A percentile compares a stretch with the other conserved stretches of the same genome.
These are phyloP conservation scores for Penicillium sp. DNA, from an alignment of 2,329 filamentous ascomycete species.

Conservation along the genomic window DNA sequence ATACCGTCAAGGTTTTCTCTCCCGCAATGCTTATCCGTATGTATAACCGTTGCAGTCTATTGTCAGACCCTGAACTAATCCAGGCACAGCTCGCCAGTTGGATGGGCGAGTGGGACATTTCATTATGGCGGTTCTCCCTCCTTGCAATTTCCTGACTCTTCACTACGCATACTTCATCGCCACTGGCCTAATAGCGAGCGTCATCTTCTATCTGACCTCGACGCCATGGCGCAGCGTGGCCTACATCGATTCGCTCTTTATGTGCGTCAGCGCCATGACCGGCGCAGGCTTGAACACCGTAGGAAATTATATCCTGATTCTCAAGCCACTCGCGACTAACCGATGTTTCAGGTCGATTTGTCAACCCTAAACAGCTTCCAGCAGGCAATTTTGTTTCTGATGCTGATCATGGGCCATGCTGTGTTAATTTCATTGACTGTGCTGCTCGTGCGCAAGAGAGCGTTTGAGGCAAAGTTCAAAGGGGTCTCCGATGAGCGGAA, in stretches of 20 bases:
- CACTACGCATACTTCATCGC: constrained; percentile 68
- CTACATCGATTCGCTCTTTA: constrained; percentile 67
- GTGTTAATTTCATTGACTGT: constrained; percentile 69
- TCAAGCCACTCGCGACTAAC: constrained; percentile 26
- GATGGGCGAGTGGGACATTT: constrained; percentile 21
- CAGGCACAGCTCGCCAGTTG: constrained; percentile 22
- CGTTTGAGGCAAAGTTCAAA: constrained; percentile 64
- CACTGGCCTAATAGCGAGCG: constrained; percentile 56
- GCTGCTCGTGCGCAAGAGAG: constrained; percentile 60
- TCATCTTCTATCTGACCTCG: constrained; percentile 61
- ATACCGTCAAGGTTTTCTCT: not conserved
- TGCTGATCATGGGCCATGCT: constrained; percentile 66
- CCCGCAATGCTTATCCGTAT: constrained; percentile 11
- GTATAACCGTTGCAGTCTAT: not conserved
- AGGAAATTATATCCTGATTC: constrained; percentile 7
- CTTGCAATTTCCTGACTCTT: constrained; percentile 62
- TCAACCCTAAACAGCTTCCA: constrained; percentile 67
- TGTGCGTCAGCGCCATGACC: constrained; percentile 67
- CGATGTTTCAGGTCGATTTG: constrained; percentile 42
- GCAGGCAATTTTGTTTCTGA: constrained; percentile 64
- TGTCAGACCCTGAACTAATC: not conserved
- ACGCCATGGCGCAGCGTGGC: constrained; percentile 53
- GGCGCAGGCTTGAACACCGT: constrained; percentile 67
- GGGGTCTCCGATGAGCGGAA: constrained; percentile 48
- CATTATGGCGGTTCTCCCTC: constrained; percentile 32